Conservation (phyloP, 1,139 yeast genomes). For the Lodderomyces pseudojiufengensis region DNA sequence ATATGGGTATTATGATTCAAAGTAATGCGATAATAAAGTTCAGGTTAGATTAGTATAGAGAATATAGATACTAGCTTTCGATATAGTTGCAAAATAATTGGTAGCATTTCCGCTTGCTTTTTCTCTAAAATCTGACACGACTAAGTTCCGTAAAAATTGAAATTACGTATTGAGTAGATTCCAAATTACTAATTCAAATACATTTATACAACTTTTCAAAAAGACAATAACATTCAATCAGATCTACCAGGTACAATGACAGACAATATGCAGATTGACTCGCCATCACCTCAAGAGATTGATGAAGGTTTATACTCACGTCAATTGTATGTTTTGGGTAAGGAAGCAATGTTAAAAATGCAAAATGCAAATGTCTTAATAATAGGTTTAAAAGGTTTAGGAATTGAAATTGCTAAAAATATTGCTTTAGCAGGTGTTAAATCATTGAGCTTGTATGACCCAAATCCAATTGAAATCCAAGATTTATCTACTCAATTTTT, state of each 20-base stretch:
- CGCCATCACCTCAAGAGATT: slow-evolving; percentile 50
- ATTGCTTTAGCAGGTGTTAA: slow-evolving; percentile 97
- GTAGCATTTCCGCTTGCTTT: no score
- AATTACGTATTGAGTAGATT: no score
- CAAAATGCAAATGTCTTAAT: slow-evolving; percentile 85
- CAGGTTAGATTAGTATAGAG: no score
- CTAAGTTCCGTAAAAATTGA: no score
- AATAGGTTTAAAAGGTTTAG: slow-evolving; percentile 86
- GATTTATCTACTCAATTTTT: slow-evolving; percentile 92
- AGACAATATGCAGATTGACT: slow-evolving; percentile 52
- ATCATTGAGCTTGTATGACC: slow-evolving; percentile 84
- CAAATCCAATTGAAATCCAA: slow-evolving; percentile 56
- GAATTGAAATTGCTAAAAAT: slow-evolving; percentile 94
- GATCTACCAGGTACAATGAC: slow-evolving; percentile 8
- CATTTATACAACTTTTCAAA: no score
- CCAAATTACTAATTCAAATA: no score
- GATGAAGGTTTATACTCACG: slow-evolving; percentile 95
- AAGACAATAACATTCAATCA: no score
- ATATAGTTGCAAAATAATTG: no score
- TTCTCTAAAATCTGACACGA: no score
- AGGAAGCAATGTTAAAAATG: slow-evolving; percentile 97
- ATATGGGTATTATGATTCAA: slow-evolving; percentile 1
- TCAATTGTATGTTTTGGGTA: slow-evolving; percentile 89
- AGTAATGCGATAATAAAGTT: no score
- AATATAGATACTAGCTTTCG: no score